phyloP scores from a whole-genome alignment of 208 protist genomes.

The Herpetomonas samuelpessoai region DNA sequence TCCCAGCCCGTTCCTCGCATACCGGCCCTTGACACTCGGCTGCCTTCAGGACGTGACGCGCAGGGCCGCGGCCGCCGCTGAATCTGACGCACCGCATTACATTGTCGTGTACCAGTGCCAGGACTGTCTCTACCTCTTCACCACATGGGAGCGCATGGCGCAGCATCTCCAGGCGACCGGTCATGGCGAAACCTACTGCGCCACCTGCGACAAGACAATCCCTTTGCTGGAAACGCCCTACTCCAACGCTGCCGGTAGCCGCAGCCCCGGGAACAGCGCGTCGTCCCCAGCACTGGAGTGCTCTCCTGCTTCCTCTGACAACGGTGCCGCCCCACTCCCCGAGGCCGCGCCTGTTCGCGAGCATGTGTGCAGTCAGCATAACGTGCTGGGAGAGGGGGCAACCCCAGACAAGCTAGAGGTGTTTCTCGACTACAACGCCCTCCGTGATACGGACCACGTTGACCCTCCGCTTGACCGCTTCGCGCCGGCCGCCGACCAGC shows the following conservation, averaged over 20 bases:
- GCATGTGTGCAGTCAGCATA: slow-evolving; percentile 26
- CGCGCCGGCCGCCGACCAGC: no score
- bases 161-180: slow-evolving; percentile 35
- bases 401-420: slow-evolving; percentile 55
- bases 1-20: slow-evolving; percentile 16
- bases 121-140: slow-evolving; percentile 56
- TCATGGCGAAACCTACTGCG: slow-evolving; percentile 45
- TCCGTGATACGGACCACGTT: slow-evolving; percentile 14
- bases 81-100: slow-evolving; percentile 25
- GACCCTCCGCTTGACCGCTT: slow-evolving; percentile 12
- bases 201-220: slow-evolving; percentile 12
- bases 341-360: no score
- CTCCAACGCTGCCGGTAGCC: no score
- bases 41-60: no score
- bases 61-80: neutral
- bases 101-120: slow-evolving; percentile 69
- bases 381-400: slow-evolving; percentile 39
- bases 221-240: neutral
- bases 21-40: slow-evolving; percentile 15
- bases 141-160: slow-evolving; percentile 35
- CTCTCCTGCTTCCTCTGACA: no score
- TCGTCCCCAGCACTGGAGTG: no score
- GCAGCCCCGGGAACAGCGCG: no score
- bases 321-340: no score
- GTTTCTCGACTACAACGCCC: slow-evolving; percentile 34